Conservation (phyloP, 2,329 filamentous ascomycete species). For the Trichoderma pleuroti region DNA sequence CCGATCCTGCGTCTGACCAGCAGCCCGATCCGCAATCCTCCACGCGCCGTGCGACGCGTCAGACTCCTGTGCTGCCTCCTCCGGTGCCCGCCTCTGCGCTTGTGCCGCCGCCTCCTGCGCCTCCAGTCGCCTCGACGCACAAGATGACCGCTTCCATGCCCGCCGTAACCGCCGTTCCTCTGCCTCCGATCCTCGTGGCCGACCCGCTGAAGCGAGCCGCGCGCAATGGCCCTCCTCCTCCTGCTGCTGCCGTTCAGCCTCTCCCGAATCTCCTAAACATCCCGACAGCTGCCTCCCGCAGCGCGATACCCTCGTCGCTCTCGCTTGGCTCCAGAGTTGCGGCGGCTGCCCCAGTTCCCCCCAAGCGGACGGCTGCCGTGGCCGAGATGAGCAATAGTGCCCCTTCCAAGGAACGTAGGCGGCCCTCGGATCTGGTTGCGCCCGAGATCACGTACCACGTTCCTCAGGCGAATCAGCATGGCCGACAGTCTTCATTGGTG, state of each 20-base stretch:
- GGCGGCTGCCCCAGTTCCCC: background rate
- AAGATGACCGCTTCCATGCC: constrained; percentile 8
- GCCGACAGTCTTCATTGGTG: constrained; percentile 31
- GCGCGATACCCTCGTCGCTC: background rate
- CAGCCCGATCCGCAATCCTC: constrained; percentile 21
- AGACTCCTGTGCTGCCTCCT: constrained; percentile 34
- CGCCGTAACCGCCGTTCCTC: constrained; percentile 17
- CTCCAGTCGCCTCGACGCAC: background rate
- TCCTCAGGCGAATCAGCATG: constrained; percentile 32
- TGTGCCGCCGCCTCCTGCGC: constrained; percentile 10
- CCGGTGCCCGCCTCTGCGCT: constrained; percentile 23
- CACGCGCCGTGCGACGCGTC: constrained; percentile 41
- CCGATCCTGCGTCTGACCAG: constrained; percentile 25
- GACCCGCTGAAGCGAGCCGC: constrained; percentile 14
- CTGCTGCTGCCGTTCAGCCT: background rate
- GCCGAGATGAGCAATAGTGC: constrained; percentile 23
- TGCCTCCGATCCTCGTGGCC: constrained; percentile 12
- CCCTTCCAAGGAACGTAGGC: constrained; percentile 27
- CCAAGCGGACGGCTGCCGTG: background rate
- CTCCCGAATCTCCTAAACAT: background rate
- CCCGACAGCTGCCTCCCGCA: background rate
- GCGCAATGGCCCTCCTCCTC: constrained; percentile 2
- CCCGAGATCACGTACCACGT: constrained; percentile 42
- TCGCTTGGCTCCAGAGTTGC: constrained; percentile 10
- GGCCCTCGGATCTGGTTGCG: constrained; percentile 36